Base-by-base conservation (phyloP, 2,329 filamentous ascomycete genomes). In the Fusarium mundagurra region DNA sequence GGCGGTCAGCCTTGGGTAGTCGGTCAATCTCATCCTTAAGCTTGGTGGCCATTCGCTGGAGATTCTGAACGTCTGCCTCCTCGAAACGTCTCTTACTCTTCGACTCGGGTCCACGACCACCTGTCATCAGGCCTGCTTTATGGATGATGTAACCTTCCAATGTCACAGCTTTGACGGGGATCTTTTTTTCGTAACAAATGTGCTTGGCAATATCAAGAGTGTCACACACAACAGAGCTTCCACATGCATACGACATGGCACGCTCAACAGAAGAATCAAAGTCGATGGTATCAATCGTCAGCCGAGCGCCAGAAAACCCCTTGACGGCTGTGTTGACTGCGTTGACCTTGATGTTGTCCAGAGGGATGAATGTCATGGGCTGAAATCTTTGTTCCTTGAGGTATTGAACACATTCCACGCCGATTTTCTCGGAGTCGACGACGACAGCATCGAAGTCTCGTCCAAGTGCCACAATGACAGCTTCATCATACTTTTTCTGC, bases 281-380 rank as follows among this genome's bases (percentile, higher is more conserved):
- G 79, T 98, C 95, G 77, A 99, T 96, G 0, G 95, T 97, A 81
- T 99, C 96, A 73, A 99, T 97, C 0, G 96, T 97, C 66, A 98
- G 89, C 13, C 96, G 91, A 82, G 93, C 94, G 44, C 94, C 93
- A 63, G 94, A 89, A 81, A 98, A 92, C 34, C 95, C 94, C 83
- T 98, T 98, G 74, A 99, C 87, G 68, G 94, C 95, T 10, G 94
- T 93, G 81, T 97, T 97, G 67, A 96, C 90, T 17, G 94, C 92
- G 81, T 94, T 95, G 80, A 98, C 95, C 80, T 98, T 97, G 82
- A 99, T 98, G 60, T 97, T 98, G 85, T 99, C 96, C 24, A 99
- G 88, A 2, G 96, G 96, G 72, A 98, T 95, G 82, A 99, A 98
- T 3, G 94, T 98, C 84, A 96, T 94, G 66, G 95, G 94, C 12